These are phyloP conservation scores for Cryptococcus wingfieldii DNA, from an alignment of 1,284 basidiomycete species.

Conservation along the genomic window DNA sequence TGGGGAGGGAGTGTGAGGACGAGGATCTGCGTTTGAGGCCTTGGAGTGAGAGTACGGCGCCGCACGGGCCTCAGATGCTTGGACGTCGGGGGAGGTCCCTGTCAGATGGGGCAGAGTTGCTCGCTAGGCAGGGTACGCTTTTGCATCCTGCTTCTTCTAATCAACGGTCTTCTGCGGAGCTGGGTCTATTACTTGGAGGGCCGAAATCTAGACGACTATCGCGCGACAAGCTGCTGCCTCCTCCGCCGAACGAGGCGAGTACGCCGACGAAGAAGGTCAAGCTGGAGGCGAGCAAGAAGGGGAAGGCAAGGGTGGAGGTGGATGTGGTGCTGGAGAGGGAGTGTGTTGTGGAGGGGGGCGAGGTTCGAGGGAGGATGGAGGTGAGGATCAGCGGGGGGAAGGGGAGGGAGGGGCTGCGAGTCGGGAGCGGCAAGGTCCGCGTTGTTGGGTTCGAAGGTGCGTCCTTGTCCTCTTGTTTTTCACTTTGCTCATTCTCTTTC, in stretches of 20 bases:
- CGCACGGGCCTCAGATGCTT: constrained; percentile 10
- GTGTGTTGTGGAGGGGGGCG: constrained; percentile 74
- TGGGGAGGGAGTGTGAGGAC: constrained; percentile 15
- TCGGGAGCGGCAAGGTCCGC: constrained; percentile 76
- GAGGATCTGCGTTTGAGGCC: constrained; percentile 20
- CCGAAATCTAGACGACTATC: constrained; percentile 31
- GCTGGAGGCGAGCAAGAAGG: constrained; percentile 59
- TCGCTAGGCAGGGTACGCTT: constrained; percentile 45
- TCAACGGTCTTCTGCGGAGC: constrained; percentile 40
- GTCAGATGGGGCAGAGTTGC: constrained; percentile 43
- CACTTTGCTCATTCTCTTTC: not conserved
- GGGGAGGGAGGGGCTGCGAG: constrained; percentile 60
- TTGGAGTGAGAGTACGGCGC: constrained; percentile 28
- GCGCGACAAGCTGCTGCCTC: constrained; percentile 35
- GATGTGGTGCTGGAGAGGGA: constrained; percentile 76
- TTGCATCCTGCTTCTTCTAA: constrained; percentile 40
- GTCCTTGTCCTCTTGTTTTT: constrained; percentile 5
- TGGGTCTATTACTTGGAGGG: constrained; percentile 44
- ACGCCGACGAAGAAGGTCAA: constrained; percentile 29
- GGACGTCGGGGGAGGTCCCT: constrained; percentile 26
- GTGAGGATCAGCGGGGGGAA: constrained; percentile 62
- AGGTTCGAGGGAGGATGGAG: constrained; percentile 67
- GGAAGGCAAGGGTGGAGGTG: constrained; percentile 72
- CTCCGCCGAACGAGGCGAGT: constrained; percentile 26
- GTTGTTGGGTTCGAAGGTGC: constrained; percentile 80